Evolutionary conservation across 306 rosid species (phyloP).

Genomic region (Lathyrus oleraceus): DNA sequence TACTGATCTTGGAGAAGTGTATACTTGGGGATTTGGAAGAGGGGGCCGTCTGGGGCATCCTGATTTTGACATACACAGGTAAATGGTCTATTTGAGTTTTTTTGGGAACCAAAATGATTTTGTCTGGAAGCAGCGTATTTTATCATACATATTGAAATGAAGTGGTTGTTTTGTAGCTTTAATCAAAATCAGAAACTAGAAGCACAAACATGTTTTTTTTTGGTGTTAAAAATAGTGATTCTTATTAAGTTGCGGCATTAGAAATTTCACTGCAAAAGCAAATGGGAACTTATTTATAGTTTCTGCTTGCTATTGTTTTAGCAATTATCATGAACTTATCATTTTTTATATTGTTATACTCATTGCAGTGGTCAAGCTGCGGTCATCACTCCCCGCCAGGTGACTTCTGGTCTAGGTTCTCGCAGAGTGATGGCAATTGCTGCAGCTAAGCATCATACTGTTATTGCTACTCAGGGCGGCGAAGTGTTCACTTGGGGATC

Average conservation of each 20-base stretch:
- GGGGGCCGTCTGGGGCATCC: conserved; percentile 99
- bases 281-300: not conserved
- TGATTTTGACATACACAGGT: conserved; percentile 98
- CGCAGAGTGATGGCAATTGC: conserved; percentile 82
- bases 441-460: conserved; percentile 98
- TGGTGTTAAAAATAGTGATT: not conserved
- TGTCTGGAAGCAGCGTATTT: not conserved
- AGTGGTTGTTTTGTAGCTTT: not conserved
- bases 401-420: conserved; percentile 83
- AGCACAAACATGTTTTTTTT: not conserved
- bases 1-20: conserved; percentile 74
- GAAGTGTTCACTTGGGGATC: conserved; percentile 99
- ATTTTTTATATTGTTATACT: conserved; percentile 41
- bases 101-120: too few relatives aligned
- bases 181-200: not conserved
- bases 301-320: too few relatives aligned
- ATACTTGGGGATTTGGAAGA: conserved; percentile 98
- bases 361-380: conserved; percentile 97
- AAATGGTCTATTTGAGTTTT: conserved; percentile 10
- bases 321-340: not conserved
- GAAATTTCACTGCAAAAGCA: conserved; percentile 18
- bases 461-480: conserved; percentile 86
- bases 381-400: conserved; percentile 96
- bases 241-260: not conserved
- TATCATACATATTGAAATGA: not conserved